These are phyloP conservation scores for Monascus purpureus DNA, from an alignment of 495 filamentous ascomycete genomes.

Conservation along the genomic window DNA sequence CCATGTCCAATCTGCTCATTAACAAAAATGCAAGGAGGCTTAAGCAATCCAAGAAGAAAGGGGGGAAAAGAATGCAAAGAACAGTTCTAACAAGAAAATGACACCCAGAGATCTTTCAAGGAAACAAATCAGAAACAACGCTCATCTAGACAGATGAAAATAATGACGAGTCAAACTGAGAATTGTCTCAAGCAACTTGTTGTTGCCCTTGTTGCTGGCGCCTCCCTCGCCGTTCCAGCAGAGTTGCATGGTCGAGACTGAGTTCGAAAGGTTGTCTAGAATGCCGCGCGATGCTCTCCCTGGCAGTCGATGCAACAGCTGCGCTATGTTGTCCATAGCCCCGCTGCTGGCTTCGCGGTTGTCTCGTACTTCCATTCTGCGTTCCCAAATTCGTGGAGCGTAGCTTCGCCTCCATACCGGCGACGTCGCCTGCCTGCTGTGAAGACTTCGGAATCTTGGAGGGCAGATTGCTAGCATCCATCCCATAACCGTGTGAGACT, in stretches of 20 bases:
- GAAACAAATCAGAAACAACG: too few relatives aligned
- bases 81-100: too few relatives aligned
- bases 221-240: slow-evolving; percentile 61
- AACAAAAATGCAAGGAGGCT: too few relatives aligned
- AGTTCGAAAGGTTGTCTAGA: slow-evolving; percentile 71
- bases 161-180: not conserved
- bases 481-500: slow-evolving; percentile 23
- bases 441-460: slow-evolving; percentile 57
- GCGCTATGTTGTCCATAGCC: slow-evolving; percentile 78
- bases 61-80: too few relatives aligned
- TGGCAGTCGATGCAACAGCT: slow-evolving; percentile 63
- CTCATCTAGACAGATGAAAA: not conserved
- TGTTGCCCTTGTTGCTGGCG: slow-evolving; percentile 19
- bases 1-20: too few relatives aligned
- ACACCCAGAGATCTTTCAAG: too few relatives aligned
- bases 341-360: slow-evolving; percentile 43
- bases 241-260: slow-evolving; percentile 74
- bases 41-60: too few relatives aligned
- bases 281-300: slow-evolving; percentile 52
- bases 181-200: slow-evolving; percentile 16
- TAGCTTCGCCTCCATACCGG: slow-evolving; percentile 74
- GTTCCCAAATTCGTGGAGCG: slow-evolving; percentile 60
- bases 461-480: slow-evolving; percentile 31
- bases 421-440: slow-evolving; percentile 43
- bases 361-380: slow-evolving; percentile 36